phyloP scores from a whole-genome alignment of 2,329 filamentous ascomycete genomes.

The Verticillium zaregamsianum region DNA sequence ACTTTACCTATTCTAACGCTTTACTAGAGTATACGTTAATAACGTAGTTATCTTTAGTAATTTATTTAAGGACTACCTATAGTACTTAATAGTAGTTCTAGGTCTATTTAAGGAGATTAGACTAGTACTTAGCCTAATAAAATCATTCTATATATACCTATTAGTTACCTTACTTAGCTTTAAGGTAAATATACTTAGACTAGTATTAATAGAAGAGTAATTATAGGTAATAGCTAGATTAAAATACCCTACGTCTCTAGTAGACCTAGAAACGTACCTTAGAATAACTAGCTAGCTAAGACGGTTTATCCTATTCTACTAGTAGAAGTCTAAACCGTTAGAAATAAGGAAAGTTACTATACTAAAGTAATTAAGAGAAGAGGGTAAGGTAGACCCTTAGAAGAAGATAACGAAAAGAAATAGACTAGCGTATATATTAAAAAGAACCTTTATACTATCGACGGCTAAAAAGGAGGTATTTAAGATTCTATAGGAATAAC shows the following conservation, averaged over 20 bases:
- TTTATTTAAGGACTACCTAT: neutral
- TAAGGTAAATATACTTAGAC: conserved; percentile 1
- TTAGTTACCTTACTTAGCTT: neutral
- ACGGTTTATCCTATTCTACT: neutral
- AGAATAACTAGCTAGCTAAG: neutral
- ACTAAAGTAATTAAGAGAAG: neutral
- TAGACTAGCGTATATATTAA: neutral
- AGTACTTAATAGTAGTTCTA: neutral
- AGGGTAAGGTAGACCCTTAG: neutral
- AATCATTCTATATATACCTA: neutral
- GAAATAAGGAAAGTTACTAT: neutral
- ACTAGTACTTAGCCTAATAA: neutral
- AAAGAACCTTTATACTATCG: neutral
- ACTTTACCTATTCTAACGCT: neutral
- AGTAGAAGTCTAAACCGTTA: neutral
- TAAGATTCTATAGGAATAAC: neutral
- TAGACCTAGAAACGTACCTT: neutral
- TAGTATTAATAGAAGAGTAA: neutral
- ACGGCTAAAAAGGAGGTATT: neutral
- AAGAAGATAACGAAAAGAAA: neutral
- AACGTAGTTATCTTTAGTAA: neutral
- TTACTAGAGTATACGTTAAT: neutral
- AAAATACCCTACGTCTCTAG: no score
- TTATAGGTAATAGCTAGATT: conserved; percentile 1
- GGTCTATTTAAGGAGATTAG: neutral